These are phyloP conservation scores for Bipolaris zeicola DNA, from an alignment of 2,329 filamentous ascomycete species.

Conservation along the genomic window DNA sequence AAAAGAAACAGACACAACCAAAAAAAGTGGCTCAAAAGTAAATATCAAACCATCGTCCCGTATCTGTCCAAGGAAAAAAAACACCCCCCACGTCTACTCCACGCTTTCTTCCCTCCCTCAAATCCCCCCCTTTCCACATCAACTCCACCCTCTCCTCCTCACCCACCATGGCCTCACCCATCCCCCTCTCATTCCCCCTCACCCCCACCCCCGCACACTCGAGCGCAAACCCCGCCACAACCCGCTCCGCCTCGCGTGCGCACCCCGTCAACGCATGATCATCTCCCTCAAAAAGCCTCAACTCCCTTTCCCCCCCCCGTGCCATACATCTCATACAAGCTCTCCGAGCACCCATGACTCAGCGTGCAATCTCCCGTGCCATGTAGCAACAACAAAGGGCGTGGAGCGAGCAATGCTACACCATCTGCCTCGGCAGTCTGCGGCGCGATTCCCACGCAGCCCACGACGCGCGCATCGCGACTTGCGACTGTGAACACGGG, in stretches of 20 bases:
- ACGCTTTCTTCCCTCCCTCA: neutral
- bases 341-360: neutral
- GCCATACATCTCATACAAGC: neutral
- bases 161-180: constrained; percentile 1
- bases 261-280: constrained; percentile 6
- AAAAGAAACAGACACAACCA: no score
- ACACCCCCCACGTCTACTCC: neutral
- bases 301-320: neutral
- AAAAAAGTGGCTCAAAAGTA: no score
- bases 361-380: constrained; percentile 2
- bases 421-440: constrained; percentile 5
- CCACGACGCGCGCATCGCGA: neutral
- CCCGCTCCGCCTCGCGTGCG: constrained; percentile 6
- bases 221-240: constrained; percentile 2
- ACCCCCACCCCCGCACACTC: neutral
- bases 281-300: constrained; percentile 5
- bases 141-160: constrained; percentile 3
- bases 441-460: constrained; percentile 2
- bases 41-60: no score
- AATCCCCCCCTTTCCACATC: constrained; percentile 7
- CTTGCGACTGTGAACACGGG: constrained; percentile 3
- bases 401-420: neutral
- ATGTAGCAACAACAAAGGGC: constrained; percentile 3
- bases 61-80: no score
- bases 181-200: neutral